Conservation (phyloP, 805 yeast genomes). For the Cyberlindnera bimundalis region DNA sequence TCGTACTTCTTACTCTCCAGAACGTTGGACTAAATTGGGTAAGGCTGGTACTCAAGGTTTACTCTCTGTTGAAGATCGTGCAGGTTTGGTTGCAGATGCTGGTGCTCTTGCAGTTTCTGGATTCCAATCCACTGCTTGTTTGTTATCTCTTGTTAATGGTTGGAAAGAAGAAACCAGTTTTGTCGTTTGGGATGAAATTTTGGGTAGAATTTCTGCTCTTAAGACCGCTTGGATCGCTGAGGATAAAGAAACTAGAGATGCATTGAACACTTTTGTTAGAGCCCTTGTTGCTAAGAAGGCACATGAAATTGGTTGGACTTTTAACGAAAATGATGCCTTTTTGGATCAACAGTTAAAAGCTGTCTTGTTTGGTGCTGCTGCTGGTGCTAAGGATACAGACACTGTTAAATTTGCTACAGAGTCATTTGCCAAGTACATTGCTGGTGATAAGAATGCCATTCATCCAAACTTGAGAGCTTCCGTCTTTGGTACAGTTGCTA, state of each 20-base stretch:
- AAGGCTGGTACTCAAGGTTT: constrained; percentile 51
- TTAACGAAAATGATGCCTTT: constrained; percentile 52
- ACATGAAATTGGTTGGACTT: constrained; percentile 60
- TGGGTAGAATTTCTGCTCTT: constrained; percentile 44
- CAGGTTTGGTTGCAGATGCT: constrained; percentile 80
- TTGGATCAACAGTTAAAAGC: constrained; percentile 66
- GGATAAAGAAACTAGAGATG: constrained; percentile 41
- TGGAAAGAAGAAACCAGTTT: constrained; percentile 60
- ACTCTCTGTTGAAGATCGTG: constrained; percentile 72
- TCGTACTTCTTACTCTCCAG: constrained; percentile 66
- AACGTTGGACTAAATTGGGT: constrained; percentile 68
- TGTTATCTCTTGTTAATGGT: constrained; percentile 54
- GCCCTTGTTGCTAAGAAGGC: constrained; percentile 55
- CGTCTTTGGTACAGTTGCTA: constrained; percentile 65
- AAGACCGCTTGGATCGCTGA: constrained; percentile 56
- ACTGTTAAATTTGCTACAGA: constrained; percentile 45
- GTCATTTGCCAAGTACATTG: constrained; percentile 49
- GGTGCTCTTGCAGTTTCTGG: constrained; percentile 71
- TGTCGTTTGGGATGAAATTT: constrained; percentile 66
- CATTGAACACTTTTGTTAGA: constrained; percentile 49
- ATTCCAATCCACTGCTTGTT: constrained; percentile 55
- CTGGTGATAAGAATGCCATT: constrained; percentile 65
- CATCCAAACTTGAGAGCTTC: constrained; percentile 70
- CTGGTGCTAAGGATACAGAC: constrained; percentile 44
- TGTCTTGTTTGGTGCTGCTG: constrained; percentile 58